Evolutionary conservation across 2,329 filamentous ascomycete species (phyloP).

Genomic region (Ramichloridium luteum): DNA sequence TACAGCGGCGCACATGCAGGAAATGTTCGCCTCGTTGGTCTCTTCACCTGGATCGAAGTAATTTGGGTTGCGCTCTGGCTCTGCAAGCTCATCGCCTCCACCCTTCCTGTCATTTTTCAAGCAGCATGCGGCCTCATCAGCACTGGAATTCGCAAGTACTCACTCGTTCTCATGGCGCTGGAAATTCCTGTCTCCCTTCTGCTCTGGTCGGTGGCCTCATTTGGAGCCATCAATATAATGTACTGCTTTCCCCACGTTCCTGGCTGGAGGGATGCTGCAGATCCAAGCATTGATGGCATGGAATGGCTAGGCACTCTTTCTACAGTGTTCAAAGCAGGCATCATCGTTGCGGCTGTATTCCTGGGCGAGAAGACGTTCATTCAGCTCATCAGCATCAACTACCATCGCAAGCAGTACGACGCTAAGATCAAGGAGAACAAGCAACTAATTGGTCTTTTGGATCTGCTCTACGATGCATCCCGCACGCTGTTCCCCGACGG

Average conservation of each 20-base stretch:
- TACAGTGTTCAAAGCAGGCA: constrained; percentile 46
- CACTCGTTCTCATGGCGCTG: constrained; percentile 49
- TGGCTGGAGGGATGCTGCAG: constrained; percentile 6
- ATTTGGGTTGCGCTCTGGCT: constrained; percentile 56
- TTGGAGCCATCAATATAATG: constrained; percentile 45
- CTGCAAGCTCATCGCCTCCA: constrained; percentile 51
- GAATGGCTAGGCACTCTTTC: constrained; percentile 29
- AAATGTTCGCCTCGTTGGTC: constrained; percentile 38
- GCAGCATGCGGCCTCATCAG: constrained; percentile 57
- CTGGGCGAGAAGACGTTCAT: constrained; percentile 58
- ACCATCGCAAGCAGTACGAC: constrained; percentile 60
- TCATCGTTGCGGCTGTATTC: constrained; percentile 51
- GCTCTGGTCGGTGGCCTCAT: constrained; percentile 53
- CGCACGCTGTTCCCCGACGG: constrained; percentile 71
- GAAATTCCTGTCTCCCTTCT: constrained; percentile 56
- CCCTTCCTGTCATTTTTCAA: constrained; percentile 51
- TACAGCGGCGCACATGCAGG: constrained; percentile 18
- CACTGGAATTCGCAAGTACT: constrained; percentile 58
- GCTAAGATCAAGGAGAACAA: constrained; percentile 67
- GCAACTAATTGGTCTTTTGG: constrained; percentile 58
- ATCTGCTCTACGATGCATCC: constrained; percentile 68
- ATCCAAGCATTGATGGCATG: constrained; percentile 12
- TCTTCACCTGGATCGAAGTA: constrained; percentile 58
- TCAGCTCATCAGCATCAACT: constrained; percentile 59
- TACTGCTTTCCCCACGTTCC: constrained; percentile 12